A percentile compares a stretch with the other conserved stretches of the same genome.
phyloP scores from a whole-genome alignment of 495 filamentous ascomycete species.

The Alectoria sarmentosa region DNA sequence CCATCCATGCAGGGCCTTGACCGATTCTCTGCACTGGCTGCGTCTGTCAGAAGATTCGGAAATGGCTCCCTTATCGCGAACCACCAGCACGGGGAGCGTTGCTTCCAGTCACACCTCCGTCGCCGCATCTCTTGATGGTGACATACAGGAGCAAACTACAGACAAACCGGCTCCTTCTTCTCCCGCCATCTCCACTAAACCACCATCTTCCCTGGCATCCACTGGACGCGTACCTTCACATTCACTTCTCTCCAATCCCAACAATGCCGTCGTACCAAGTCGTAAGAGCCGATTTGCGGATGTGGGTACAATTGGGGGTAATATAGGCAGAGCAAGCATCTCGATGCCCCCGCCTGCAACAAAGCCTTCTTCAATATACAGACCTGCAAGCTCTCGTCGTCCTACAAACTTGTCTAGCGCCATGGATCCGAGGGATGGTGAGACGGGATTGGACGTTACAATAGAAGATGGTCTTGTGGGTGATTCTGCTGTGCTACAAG shows the following conservation, averaged over 20 bases:
- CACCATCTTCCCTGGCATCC: constrained; percentile 16
- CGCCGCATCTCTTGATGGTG: constrained; percentile 9
- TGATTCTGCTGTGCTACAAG: constrained; percentile 14
- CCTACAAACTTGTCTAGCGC: constrained; percentile 10
- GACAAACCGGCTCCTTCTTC: constrained; percentile 18
- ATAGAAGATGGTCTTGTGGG: neutral
- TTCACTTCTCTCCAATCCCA: constrained; percentile 31
- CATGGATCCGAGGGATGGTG: constrained; percentile 11
- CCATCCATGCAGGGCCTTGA: constrained; percentile 8
- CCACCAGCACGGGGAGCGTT: constrained; percentile 29
- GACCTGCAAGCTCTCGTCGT: constrained; percentile 18
- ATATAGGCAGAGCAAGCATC: constrained; percentile 49
- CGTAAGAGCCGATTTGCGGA: constrained; percentile 50
- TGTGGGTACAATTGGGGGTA: constrained; percentile 39
- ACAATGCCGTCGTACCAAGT: constrained; percentile 32
- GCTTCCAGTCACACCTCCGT: constrained; percentile 1
- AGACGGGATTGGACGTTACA: constrained; percentile 4
- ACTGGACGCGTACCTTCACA: constrained; percentile 30
- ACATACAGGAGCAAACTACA: constrained; percentile 7
- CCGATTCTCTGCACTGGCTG: constrained; percentile 3
- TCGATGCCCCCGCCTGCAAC: constrained; percentile 51
- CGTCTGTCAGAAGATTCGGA: constrained; percentile 1
- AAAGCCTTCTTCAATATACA: constrained; percentile 26
- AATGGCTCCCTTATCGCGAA: constrained; percentile 33
- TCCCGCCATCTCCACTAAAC: constrained; percentile 15